Base-by-base conservation (phyloP, 164 flowering plant genomes). In the Houttuynia cordata region DNA sequence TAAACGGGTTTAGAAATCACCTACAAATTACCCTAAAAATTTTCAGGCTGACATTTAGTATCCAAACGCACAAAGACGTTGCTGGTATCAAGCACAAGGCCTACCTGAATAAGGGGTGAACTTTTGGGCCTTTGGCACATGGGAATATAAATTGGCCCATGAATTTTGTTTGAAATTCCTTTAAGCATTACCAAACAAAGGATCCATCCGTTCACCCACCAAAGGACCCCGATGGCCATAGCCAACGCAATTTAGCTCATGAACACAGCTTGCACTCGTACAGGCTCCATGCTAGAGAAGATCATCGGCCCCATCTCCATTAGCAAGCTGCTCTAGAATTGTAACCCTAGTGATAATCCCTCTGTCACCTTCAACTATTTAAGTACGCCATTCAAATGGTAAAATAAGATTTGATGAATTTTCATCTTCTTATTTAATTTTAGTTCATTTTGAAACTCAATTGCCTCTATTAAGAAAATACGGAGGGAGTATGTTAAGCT, bases 271-370 rank as follows among this genome's bases (percentile, higher is more conserved):
- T 59, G 0, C 55, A 60, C 8, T 61, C 55, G n/a, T 3, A 59
- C 54, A 8, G 62, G 65, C 25, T 49, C 81, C 56, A 70, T 90
- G 21, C 61, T 82, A 1, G 91, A 87, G 65, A 90, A 90, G 56
- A 58, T 86, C 42, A 56, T 54, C 56, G 69, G 69, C 47, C 69
- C 69, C 15, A 12, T 66, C 4, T 66, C 69, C 39, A 60, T 59
- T 0, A 64, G 97, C 20, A 14, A 45, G 49, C 75, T 81, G 64
- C 85, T 90, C 49, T n/a, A n/a, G n/a, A n/a, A n/a, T n/a, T n/a
- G 49, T 10, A 42, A 42, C 10, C 49, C 49, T 42, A 42, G 73
- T 10, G 79, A 79, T 52, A 89, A 77, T 61, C 96, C 96, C 0
- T 42, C 56, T 0, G 88, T 89, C 24, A 83, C 69, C 15, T 60